These are phyloP conservation scores for Vigna nakashimae DNA, from an alignment of 306 rosid genomes.

Conservation along the genomic window DNA sequence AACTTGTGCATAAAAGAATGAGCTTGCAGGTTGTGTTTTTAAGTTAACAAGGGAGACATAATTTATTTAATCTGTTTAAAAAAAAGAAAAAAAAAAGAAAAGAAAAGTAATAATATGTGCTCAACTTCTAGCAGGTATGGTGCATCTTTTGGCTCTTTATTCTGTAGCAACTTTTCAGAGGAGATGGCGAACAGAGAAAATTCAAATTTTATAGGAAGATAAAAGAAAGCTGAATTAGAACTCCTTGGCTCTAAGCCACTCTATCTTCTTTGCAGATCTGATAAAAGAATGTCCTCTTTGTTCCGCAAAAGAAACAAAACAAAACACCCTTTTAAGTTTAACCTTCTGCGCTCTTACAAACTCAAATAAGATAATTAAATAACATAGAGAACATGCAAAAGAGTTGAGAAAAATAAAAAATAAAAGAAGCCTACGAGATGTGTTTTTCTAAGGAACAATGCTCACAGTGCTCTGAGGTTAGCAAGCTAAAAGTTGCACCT, in stretches of 20 bases:
- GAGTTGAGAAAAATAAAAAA: neutral
- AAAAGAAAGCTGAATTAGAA: slow-evolving; percentile 33
- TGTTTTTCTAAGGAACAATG: neutral
- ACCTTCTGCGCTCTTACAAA: neutral
- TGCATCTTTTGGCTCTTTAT: slow-evolving; percentile 61
- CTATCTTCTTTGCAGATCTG: slow-evolving; percentile 63
- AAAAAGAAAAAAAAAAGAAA: neutral
- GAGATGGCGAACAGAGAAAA: slow-evolving; percentile 41
- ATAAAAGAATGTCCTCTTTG: slow-evolving; percentile 40
- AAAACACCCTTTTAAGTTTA: slow-evolving; percentile 3
- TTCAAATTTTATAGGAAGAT: slow-evolving; percentile 30
- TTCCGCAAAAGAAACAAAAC: slow-evolving; percentile 9
- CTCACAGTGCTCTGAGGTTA: neutral
- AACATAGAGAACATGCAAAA: neutral
- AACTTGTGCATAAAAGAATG: slow-evolving; percentile 55
- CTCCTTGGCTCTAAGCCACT: slow-evolving; percentile 42
- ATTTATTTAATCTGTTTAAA: slow-evolving; percentile 31
- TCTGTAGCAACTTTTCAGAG: slow-evolving; percentile 47
- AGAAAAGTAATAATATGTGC: slow-evolving; percentile 37
- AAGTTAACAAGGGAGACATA: slow-evolving; percentile 34
- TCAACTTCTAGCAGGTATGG: slow-evolving; percentile 44
- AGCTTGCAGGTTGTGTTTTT: slow-evolving; percentile 56
- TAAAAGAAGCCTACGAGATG: neutral
- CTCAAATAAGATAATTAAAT: neutral
- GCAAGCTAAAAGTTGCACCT: slow-evolving; percentile 4